Percentiles rank a stretch among this genome's conserved stretches.
Evolutionary conservation across 106 monocot genomes (phyloP).

Genomic region (Alisma plantagoaquatica): DNA sequence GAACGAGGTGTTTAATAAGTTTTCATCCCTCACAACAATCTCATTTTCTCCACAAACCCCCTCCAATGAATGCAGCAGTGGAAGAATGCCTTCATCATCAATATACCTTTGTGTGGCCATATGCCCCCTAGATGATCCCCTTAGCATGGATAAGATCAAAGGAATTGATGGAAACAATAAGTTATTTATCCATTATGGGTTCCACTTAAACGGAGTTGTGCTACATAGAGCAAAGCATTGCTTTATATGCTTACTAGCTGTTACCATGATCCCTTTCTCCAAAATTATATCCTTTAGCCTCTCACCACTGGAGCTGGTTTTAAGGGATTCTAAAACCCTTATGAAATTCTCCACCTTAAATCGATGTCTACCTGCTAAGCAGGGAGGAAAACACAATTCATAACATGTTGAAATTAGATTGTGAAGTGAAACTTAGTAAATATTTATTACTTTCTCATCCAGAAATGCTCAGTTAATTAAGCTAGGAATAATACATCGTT

Average conservation of each 20-base stretch:
- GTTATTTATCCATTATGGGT: slow-evolving; percentile 54
- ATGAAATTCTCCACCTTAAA: slow-evolving; percentile 91
- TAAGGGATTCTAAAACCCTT: slow-evolving; percentile 79
- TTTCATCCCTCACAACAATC: slow-evolving; percentile 88
- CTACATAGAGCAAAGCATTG: slow-evolving; percentile 50
- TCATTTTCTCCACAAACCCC: slow-evolving; percentile 88
- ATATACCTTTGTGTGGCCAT: slow-evolving; percentile 68
- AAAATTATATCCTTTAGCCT: slow-evolving; percentile 89
- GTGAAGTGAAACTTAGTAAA: too few species aligned
- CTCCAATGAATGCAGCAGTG: slow-evolving; percentile 85
- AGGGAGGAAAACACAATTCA: too few species aligned
- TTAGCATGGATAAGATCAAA: slow-evolving; percentile 79
- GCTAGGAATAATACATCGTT: too few species aligned
- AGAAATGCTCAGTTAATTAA: too few species aligned
- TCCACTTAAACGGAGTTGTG: slow-evolving; percentile 45
- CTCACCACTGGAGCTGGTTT: slow-evolving; percentile 90
- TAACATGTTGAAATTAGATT: too few species aligned
- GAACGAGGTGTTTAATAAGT: slow-evolving; percentile 78
- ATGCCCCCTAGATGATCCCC: slow-evolving; percentile 83
- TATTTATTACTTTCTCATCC: too few species aligned
- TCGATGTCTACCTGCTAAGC: slow-evolving; percentile 54
- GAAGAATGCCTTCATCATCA: slow-evolving; percentile 67
- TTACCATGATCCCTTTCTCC: slow-evolving; percentile 58
- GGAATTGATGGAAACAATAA: slow-evolving; percentile 76
- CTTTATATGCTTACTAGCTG: slow-evolving; percentile 50